Evolutionary conservation across 371 early-diverging fungal species (phyloP), one percentile per base, ranked within the genome.

Genomic region (Rhizopus microsporus): DNA sequence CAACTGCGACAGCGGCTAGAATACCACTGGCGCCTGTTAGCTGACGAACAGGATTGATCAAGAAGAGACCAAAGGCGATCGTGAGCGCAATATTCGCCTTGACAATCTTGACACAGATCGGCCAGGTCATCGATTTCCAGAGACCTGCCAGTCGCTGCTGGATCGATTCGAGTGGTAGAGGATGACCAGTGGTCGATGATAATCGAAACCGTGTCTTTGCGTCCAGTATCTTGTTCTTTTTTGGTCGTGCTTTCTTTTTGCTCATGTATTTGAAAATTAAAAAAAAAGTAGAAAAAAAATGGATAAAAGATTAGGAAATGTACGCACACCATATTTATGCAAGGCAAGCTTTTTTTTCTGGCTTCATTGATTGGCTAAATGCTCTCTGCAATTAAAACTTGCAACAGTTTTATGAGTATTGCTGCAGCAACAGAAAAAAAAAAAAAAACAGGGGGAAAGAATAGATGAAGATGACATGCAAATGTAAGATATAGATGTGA

Each of bases 61-160:
- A 31, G 5, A 71, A 17, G n/a, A 78, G 43, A 1, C 62, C 65
- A 33, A 78, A 60, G 3, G 71, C 64, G 32, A 75, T 62, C 1
- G 74, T 73, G 3, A 75, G 69, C 7, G 75, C 75, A 51, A 73
- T 57, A 56, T 78, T 72, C 12, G 75, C 74, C 51, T 78, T 78
- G 7, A 78, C 16, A 12, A 78, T 69, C n/a, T 69, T 74, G 48
- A 66, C 64, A 13, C 69, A 46, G 4, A 70, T 56, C 5, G 74
- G 72, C 78, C 78, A 78, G 10, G 69, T 68, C 13, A 75, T 34
- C 5, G 69, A 66, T 43, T 69, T 46, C 73, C 75, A 75, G 17
- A 75, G 56, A 4, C 63, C 67, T n/a, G 32, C 40, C 12, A 78
- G 17, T 9, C 74, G 61, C 46, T 75, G 67, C 31, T 51, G 56